Conservation (phyloP, 257 asterid species). For the Scutellaria barbata region DNA sequence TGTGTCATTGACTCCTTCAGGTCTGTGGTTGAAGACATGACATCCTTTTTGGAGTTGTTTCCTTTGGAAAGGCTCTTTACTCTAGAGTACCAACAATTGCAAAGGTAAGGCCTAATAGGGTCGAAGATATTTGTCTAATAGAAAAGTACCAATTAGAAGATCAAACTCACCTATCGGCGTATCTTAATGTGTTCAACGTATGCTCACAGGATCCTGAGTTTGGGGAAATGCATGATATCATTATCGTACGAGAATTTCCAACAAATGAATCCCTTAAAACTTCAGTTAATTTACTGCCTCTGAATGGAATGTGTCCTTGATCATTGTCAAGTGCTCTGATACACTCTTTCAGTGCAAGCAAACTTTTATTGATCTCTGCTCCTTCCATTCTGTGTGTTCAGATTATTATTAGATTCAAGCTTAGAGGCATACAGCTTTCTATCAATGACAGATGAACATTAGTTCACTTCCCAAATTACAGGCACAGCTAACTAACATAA, state of each 20-base stretch:
- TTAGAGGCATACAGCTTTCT: conserved; percentile 16
- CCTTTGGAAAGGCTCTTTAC: conserved; percentile 97
- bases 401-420: conserved; percentile 1
- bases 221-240: conserved; percentile 93
- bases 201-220: conserved; percentile 95
- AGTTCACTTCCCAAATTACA: not conserved
- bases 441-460: not conserved
- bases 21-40: conserved; percentile 62
- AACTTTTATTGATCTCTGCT: conserved; percentile 95
- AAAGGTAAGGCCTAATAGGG: conserved; percentile 25
- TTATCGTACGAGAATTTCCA: conserved; percentile 93
- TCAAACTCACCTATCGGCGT: conserved; percentile 78
- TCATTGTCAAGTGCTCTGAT: conserved; percentile 98
- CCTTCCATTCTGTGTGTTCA: conserved; percentile 86
- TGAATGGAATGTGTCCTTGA: conserved; percentile 92
- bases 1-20: conserved; percentile 74
- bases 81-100: conserved; percentile 44
- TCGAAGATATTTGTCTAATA: not conserved
- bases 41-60: conserved; percentile 73
- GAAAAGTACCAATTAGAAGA: not conserved
- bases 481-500: too few relatives aligned
- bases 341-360: conserved; percentile 98
- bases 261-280: conserved; percentile 95
- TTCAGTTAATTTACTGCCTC: conserved; percentile 97
- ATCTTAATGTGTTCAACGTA: conserved; percentile 91